A percentile compares a stretch with the other conserved stretches of the same genome.
Evolutionary conservation across 345 rosid genomes (phyloP).

Genomic region (Boechera divaricarpa): DNA sequence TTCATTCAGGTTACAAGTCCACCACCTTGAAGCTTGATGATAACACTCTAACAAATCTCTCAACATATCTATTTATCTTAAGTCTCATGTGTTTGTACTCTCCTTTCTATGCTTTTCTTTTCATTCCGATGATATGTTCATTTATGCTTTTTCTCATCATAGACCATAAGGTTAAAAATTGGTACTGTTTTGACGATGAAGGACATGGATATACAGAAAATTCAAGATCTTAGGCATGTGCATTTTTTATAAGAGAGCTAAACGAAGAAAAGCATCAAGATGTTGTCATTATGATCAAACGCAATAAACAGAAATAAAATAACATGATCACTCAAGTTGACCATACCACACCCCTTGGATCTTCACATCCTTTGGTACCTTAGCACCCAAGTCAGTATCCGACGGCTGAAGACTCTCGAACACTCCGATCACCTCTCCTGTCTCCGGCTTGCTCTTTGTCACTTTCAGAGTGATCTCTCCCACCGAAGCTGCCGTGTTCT

Average conservation of each 20-base stretch:
- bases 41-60: too few species aligned
- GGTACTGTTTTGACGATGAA: background rate
- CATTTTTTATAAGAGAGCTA: constrained; percentile 12
- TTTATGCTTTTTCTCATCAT: background rate
- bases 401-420: constrained; percentile 99
- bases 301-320: constrained; percentile 32
- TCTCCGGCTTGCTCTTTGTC: constrained; percentile 83
- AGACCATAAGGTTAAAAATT: background rate
- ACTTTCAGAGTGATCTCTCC: constrained; percentile 90
- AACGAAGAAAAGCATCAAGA: constrained; percentile 23
- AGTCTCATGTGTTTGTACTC: too few species aligned
- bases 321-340: constrained; percentile 69
- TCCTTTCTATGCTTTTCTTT: too few species aligned
- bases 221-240: constrained; percentile 24
- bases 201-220: background rate
- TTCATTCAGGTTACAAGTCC: too few species aligned
- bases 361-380: constrained; percentile 94
- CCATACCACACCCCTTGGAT: constrained; percentile 97
- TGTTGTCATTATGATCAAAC: constrained; percentile 34
- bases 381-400: constrained; percentile 96
- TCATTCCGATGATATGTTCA: too few species aligned
- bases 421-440: constrained; percentile 91
- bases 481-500: constrained; percentile 65
- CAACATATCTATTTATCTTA: too few species aligned
- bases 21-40: too few species aligned